Evolutionary conservation across 2,329 filamentous ascomycete genomes (phyloP), one percentile per base, ranked within the genome.

Genomic region (Phyllosticta citribraziliensis): DNA sequence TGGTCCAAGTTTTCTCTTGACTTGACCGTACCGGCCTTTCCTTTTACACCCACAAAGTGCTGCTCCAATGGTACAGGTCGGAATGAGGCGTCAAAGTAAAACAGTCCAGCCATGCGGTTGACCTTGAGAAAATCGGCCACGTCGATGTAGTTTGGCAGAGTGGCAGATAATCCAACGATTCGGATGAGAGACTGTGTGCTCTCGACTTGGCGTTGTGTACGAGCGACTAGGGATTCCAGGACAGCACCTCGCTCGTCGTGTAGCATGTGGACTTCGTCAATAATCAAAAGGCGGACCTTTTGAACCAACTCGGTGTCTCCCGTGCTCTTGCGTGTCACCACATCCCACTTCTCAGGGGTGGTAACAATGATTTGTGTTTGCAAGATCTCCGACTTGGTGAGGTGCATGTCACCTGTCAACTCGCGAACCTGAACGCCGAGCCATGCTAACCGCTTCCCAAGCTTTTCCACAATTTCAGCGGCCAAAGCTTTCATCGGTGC

Each of bases 211-310:
- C 94, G 83, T 76, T 97, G 88, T 0, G 95, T 99, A 68, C 94
- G 85, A 11, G 94, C 94, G 17, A 99, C 95, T 22, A 99, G 80
- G 5, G 93, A 97, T 72, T 99, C 94, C 27, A 99, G 82, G 0
- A 99, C 95, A 12, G 95, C 91, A 70, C 94, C 94, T 72, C 94
- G 86, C 74, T 97, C 94, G 72, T 99, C 94, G 69, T 99, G 95
- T 68, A 99, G 86, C 95, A 99, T 99, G 71, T 99, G 94, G 1
- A 99, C 94, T 76, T 99, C 94, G 73, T 99, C 94, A 64, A 99
- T 97, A 69, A 99, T 97, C 63, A 99, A 82, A 1, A 99, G 80
- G 11, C 93, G 86, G 24, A 99, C 94, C 72, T 99, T 99, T 69
- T 99, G 94, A 14, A 99, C 95, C 2, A 99, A 83, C 71, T 97